Evolutionary conservation across 805 yeast genomes (phyloP), one percentile per base, ranked within the genome.

Genomic region (Pichia membranifaciens): DNA sequence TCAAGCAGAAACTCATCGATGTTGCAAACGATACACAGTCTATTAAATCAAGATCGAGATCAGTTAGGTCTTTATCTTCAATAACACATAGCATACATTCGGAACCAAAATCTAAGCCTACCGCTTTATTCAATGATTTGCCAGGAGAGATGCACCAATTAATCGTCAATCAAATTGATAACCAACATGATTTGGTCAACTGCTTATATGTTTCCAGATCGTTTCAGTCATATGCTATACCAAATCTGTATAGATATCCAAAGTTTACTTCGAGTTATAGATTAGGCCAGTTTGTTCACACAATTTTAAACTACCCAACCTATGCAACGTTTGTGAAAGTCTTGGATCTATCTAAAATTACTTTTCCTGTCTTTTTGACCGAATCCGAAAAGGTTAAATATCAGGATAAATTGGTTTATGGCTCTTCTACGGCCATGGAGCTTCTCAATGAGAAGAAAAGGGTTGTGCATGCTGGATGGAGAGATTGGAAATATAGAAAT

Each of bases 401-500:
- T 22, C 48, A 53, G 22, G 56, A 55, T 38, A 51, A 47, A 13
- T 31, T 58, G 20, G 38, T 51, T 2, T 50, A 49, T 29, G 60
- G 53, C 2, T 50, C 53, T 9, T 46, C 43, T 28, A 43, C 50
- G n/a, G 42, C 41, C 8, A 41, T 18, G 9, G 53, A 50, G 9
- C 15, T 51, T 15, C 23, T 51, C n/a, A 34, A 28, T 23, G 44
- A 45, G 32, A 52, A 51, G 20, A 52, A 56, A 12, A 48, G 52
- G 17, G 51, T 53, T 37, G 75, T 81, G 2, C 65, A 76, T 43
- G 96, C 96, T 0, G 84, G 91, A 9, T 88, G 96, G 96, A 74
- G 96, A 60, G 96, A 88, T 62, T 88, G 96, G 95, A 84, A 87
- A 58, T 82, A 75, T 57, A 74, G 87, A 51, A 76, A 75, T 44